Evolutionary conservation across 257 asterid species (phyloP).

Genomic region (Fraxinus anomala): DNA sequence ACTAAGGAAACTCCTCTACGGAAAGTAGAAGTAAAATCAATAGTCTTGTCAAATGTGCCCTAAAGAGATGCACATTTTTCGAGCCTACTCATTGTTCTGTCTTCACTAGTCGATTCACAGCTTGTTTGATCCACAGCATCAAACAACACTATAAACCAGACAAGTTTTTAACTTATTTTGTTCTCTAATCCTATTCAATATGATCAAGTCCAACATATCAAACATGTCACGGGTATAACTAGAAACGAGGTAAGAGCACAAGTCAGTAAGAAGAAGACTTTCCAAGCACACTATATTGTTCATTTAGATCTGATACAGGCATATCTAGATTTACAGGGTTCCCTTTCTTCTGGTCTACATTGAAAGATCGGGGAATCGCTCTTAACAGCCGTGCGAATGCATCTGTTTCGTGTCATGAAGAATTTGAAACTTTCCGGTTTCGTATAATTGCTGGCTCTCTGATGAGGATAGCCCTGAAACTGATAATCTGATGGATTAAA

Average conservation of each 20-base stretch:
- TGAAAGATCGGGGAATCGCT: conserved; percentile 46
- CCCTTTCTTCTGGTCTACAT: conserved; percentile 33
- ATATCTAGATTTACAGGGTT: conserved; percentile 32
- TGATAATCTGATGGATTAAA: conserved; percentile 62
- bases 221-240: neutral
- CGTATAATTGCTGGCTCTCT: conserved; percentile 31
- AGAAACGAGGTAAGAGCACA: neutral
- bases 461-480: conserved; percentile 50
- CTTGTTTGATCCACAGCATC: no score
- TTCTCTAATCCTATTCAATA: neutral
- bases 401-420: conserved; percentile 34
- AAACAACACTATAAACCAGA: no score
- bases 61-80: no score
- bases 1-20: no score
- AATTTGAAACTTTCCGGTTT: conserved; percentile 30
- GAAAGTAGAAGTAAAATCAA: no score
- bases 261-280: neutral
- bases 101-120: no score
- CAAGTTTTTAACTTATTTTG: neutral
- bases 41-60: no score
- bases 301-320: conserved; percentile 24
- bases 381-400: conserved; percentile 22
- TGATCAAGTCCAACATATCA: neutral
- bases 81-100: no score
- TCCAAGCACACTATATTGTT: neutral